Evolutionary conservation across 768 basidiomycete genomes (phyloP), one percentile per base, ranked within the genome.

Genomic region (Filobasidium wieringae): DNA sequence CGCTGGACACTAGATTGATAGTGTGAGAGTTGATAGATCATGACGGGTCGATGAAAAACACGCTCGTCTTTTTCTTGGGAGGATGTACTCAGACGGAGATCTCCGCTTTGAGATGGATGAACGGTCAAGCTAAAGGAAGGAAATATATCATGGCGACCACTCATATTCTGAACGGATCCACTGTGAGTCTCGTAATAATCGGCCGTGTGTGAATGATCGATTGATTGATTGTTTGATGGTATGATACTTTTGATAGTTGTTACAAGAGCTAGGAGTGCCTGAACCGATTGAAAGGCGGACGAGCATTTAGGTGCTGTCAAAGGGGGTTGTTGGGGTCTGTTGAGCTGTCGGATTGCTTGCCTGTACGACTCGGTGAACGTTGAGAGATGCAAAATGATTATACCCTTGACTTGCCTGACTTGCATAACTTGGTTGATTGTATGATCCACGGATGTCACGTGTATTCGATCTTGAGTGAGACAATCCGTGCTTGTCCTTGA

Each of bases 11-110:
- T 43, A 51, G 49, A 51, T 51, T 59, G 36, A 41, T 26, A 7
- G 31, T 52, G 53, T 4, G 39, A 22, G 26, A 26, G 40, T 40
- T 19, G 17, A 37, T 37, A 40, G 50, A 33, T 11, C 17, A 53
- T 17, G 29, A 32, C 19, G 51, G 29, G 60, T 79, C 80, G 65
- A 76, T 80, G 2, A 86, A 83, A 7, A 93, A 85, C 5, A 93
- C 90, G 2, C 81, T 93, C 17, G 87, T 99, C 9, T 95, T 96
- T 76, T 96, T 97, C 81, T 75, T 97, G 31, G 95, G 95, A 27
- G 95, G 93, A 4, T 91, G 91, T 72, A 99, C 95, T 12, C 95
- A 88, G 66, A 93, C 93, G 8, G 95, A 97, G 76, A 90, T 97
- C 59, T 85, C 95, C 34, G 93, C 93, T 6, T 72, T 99, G 64